phyloP scores from a whole-genome alignment of 495 filamentous ascomycete genomes.

The Rhizodiscina lignyota region DNA sequence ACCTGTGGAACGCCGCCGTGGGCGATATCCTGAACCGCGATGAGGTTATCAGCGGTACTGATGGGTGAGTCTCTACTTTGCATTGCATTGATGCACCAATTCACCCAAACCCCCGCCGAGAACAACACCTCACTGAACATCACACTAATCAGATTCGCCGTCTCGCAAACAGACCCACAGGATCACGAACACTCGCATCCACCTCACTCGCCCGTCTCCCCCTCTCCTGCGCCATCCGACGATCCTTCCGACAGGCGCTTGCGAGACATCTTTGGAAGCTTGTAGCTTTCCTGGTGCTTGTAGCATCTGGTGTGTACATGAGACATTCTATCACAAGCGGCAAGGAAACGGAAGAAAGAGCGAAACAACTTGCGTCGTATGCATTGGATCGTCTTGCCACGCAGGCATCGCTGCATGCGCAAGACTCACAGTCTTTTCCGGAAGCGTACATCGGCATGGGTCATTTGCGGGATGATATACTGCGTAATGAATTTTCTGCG shows the following conservation, averaged over 20 bases:
- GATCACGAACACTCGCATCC: slow-evolving; percentile 45
- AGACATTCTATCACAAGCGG: slow-evolving; percentile 36
- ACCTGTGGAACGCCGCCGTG: slow-evolving; percentile 74
- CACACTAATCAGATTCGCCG: slow-evolving; percentile 19
- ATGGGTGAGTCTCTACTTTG: slow-evolving; percentile 51
- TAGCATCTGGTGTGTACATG: slow-evolving; percentile 34
- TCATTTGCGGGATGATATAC: slow-evolving; percentile 80
- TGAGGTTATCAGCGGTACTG: slow-evolving; percentile 52
- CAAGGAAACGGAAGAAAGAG: slow-evolving; percentile 44
- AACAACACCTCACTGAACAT: slow-evolving; percentile 8
- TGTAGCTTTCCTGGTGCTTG: slow-evolving; percentile 46
- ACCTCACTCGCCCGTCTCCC: slow-evolving; percentile 78
- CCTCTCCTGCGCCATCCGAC: slow-evolving; percentile 71
- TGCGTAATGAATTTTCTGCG: slow-evolving; percentile 64
- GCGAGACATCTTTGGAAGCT: slow-evolving; percentile 88
- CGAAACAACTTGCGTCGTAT: slow-evolving; percentile 65
- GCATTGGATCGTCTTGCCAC: slow-evolving; percentile 67
- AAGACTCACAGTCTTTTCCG: slow-evolving; percentile 33
- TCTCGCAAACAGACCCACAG: slow-evolving; percentile 47
- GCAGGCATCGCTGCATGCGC: slow-evolving; percentile 61
- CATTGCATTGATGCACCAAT: too few relatives aligned
- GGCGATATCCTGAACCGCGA: slow-evolving; percentile 71
- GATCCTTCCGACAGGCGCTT: slow-evolving; percentile 82
- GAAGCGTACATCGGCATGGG: slow-evolving; percentile 73
- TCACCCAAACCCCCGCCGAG: background rate